Evolutionary conservation across 2,329 filamentous ascomycete species (phyloP), one percentile per base, ranked within the genome.

Genomic region (Colletotrichum sp.): DNA sequence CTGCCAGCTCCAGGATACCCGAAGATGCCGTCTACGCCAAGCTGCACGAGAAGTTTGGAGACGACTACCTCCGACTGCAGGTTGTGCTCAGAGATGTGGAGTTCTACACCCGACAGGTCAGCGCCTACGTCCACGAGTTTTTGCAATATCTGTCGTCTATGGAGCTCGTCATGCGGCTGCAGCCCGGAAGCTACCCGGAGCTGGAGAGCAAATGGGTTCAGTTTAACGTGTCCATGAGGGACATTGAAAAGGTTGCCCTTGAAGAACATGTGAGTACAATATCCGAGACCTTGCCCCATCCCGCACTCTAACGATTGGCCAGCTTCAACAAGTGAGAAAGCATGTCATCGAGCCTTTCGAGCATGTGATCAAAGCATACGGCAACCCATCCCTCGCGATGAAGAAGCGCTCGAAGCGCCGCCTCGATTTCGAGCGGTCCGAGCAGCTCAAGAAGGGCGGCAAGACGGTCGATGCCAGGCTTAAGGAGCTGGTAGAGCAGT

Each of bases 21-120:
- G 95, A 98, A 77, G 97, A 99, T 82, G 88, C 92, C 8, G 92
- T 92, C 18, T 99, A 98, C 82, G 90, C 93, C 72, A 92, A 93
- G 76, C 86, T 97, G 33, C 92, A 96, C 74, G 94, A 98, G 80
- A 95, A 92, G 79, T 98, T 98, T 79, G 93, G 94, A 36, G 95
- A 98, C 75, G 96, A 98, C 81, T 98, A 95, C 82, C 93, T 98
- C 75, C 93, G 96, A 74, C 86, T 98, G 33, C 96, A 98, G 80
- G 94, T 99, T 51, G 95, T 98, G 55, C 92, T 97, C 79, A 92
- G 96, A 72, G 97, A 98, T 81, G 93, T 98, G n/a, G 95, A 98
- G 80, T 95, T 93, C 78, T 98, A 98, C 82, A 93, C 95, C 6
- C 90, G 93, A n/a, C 93, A 96, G 70, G 91, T 95, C 5, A 91